A percentile compares a stretch with the other conserved stretches of the same genome.
phyloP scores from a whole-genome alignment of 1,139 yeast species.

The Geotrichum citri-aurantii region DNA sequence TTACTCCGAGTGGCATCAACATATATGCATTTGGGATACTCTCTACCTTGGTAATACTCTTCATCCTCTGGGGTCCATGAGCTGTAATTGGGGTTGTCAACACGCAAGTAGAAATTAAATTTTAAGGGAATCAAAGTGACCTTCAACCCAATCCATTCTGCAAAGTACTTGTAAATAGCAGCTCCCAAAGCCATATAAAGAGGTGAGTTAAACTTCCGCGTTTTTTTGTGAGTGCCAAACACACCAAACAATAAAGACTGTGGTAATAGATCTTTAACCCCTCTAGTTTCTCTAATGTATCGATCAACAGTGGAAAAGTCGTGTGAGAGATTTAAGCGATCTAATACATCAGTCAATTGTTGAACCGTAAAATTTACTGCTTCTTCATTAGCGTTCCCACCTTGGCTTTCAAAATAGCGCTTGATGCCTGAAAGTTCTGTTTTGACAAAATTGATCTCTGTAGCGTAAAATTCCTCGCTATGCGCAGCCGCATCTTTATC shows the following conservation, averaged over 20 bases:
- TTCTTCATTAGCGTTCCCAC: neutral
- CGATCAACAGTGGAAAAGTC: neutral
- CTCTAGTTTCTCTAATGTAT: neutral
- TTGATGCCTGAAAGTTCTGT: constrained; percentile 1
- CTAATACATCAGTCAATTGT: neutral
- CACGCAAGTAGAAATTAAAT: neutral
- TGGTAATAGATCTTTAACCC: neutral
- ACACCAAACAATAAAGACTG: constrained; percentile 1
- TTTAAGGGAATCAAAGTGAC: constrained; percentile 5
- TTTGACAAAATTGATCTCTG: neutral
- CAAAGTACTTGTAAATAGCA: constrained; percentile 13
- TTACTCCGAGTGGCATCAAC: neutral
- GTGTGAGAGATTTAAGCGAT: neutral
- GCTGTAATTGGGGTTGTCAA: neutral
- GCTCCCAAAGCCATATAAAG: constrained; percentile 8
- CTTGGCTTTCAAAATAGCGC: neutral
- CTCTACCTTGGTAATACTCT: neutral
- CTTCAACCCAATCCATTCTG: constrained; percentile 16
- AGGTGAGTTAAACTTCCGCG: neutral
- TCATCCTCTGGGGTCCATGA: neutral
- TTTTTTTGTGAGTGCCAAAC: neutral
- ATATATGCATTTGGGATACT: neutral
- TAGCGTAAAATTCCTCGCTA: constrained; percentile 1
- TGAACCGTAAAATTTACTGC: neutral
- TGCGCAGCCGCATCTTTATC: neutral